A percentile compares a stretch with the other conserved stretches of the same genome.
Conservation (phyloP, 345 rosid species). For the Laguncularia racemosa region DNA sequence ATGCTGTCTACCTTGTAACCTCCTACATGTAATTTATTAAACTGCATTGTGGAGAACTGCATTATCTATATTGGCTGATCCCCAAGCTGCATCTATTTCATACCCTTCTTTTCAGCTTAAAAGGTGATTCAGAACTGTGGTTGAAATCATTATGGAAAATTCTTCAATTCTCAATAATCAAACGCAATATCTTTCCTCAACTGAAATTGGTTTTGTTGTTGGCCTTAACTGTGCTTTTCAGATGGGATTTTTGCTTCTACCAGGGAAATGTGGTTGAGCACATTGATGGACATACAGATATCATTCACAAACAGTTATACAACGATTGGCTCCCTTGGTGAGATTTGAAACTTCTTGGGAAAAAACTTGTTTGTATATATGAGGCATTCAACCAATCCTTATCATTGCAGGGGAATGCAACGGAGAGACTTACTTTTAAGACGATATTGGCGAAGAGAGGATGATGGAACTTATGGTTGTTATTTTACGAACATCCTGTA, state of each 20-base stretch:
- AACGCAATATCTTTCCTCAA: too few species aligned
- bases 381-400: conserved; percentile 2
- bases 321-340: conserved; percentile 85
- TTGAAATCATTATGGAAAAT: too few species aligned
- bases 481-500: not conserved
- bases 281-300: conserved; percentile 90
- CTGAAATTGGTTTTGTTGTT: not conserved
- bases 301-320: conserved; percentile 51
- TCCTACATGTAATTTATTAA: too few species aligned
- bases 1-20: too few species aligned
- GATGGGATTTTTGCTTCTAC: conserved; percentile 89
- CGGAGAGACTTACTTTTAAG: conserved; percentile 70
- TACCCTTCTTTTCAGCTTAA: too few species aligned
- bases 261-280: conserved; percentile 73
- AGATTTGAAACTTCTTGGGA: conserved; percentile 9
- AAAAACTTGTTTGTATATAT: not conserved
- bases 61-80: too few species aligned
- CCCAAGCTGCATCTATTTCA: too few species aligned
- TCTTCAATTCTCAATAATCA: too few species aligned
- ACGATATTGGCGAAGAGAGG: conserved; percentile 96
- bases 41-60: too few species aligned
- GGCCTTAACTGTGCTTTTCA: conserved; percentile 20
- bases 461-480: conserved; percentile 91
- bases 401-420: conserved; percentile 53
- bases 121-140: too few species aligned